Evolutionary conservation across 495 filamentous ascomycete species (phyloP).

Genomic region (Cryomyces minteri): DNA sequence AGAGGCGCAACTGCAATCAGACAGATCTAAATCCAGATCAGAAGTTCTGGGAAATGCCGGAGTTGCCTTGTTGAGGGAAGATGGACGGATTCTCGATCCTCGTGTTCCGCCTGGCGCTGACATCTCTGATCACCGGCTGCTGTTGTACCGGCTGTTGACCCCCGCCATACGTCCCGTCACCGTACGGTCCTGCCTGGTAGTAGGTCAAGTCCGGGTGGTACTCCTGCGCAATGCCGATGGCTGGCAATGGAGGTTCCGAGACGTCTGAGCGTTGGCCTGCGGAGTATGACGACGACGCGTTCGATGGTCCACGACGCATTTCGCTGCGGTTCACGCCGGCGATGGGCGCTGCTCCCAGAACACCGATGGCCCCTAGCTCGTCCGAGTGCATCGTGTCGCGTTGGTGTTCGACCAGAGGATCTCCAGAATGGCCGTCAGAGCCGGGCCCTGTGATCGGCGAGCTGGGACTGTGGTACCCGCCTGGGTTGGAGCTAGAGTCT

Average conservation of each 20-base stretch:
- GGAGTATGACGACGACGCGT: constrained; percentile 93
- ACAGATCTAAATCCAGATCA: constrained; percentile 19
- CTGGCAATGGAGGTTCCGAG: constrained; percentile 47
- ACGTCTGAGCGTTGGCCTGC: constrained; percentile 63
- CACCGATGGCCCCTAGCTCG: constrained; percentile 27
- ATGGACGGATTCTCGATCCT: constrained; percentile 78
- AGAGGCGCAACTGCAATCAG: too few relatives aligned
- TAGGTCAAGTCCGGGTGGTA: constrained; percentile 36
- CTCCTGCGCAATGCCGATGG: constrained; percentile 24
- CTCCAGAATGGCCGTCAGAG: constrained; percentile 56
- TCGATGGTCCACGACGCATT: constrained; percentile 80
- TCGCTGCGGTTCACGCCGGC: constrained; percentile 45
- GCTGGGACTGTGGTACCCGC: constrained; percentile 35
- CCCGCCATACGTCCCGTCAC: constrained; percentile 32
- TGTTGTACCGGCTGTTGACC: constrained; percentile 23
- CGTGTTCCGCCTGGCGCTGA: constrained; percentile 77
- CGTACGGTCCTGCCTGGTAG: constrained; percentile 35
- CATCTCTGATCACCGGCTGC: constrained; percentile 85
- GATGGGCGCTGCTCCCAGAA: constrained; percentile 50
- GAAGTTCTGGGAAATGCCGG: constrained; percentile 97
- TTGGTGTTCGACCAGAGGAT: constrained; percentile 40
- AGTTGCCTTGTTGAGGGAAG: constrained; percentile 74
- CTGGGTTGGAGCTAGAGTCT: constrained; percentile 37
- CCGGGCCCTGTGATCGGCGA: constrained; percentile 49
- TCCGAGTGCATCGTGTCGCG: constrained; percentile 36